A percentile compares a stretch with the other conserved stretches of the same genome.
phyloP scores from a whole-genome alignment of 768 basidiomycete genomes.

The Amanita subjunquillea region DNA sequence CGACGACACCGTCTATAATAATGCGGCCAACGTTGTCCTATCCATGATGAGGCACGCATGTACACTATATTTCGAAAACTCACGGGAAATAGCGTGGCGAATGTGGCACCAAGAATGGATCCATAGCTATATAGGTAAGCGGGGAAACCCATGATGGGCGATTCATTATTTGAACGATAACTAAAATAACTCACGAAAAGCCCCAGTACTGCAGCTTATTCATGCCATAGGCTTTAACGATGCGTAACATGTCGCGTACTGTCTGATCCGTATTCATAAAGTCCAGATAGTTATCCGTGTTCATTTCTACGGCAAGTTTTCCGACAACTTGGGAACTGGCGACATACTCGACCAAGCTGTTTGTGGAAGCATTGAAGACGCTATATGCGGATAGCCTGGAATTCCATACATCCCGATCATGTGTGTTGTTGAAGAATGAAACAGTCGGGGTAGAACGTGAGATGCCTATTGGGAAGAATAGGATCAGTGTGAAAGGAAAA shows the following conservation, averaged over 20 bases:
- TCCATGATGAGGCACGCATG: not conserved
- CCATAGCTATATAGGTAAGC: conserved; percentile 9
- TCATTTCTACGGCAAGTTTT: not conserved
- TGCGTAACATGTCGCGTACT: conserved; percentile 27
- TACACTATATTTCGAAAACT: not conserved
- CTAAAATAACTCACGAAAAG: conserved; percentile 15
- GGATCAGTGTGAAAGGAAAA: too few relatives aligned
- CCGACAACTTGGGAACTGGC: not conserved
- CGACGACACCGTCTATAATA: conserved; percentile 30
- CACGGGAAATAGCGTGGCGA: conserved; percentile 15
- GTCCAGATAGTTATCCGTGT: conserved; percentile 13
- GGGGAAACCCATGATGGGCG: too few relatives aligned
- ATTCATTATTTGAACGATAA: not conserved
- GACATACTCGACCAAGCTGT: not conserved
- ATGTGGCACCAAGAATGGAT: conserved; percentile 13
- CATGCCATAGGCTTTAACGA: conserved; percentile 7
- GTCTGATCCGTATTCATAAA: conserved; percentile 28
- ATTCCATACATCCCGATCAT: not conserved
- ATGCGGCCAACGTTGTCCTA: conserved; percentile 24
- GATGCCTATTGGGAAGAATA: not conserved
- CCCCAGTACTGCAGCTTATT: conserved; percentile 14
- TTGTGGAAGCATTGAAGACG: not conserved
- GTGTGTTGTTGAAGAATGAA: not conserved
- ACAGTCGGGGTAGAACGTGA: not conserved
- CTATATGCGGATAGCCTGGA: not conserved